Conservation (phyloP, 495 filamentous ascomycete genomes). For the Aspergillus baeticus region DNA sequence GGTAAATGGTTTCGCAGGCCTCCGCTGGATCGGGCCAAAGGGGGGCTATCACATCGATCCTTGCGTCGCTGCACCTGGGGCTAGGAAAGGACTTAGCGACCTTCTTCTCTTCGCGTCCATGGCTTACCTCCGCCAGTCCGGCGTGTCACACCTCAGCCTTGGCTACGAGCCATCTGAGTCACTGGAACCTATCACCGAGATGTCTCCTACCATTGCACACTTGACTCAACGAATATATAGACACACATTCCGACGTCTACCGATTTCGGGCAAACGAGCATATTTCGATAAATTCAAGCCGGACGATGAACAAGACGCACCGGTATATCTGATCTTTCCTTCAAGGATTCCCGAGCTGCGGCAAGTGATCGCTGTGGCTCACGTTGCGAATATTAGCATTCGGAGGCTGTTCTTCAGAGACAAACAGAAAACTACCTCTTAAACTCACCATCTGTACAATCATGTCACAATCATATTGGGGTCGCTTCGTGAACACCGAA, state of each 20-base stretch:
- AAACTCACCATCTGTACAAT: too few relatives aligned
- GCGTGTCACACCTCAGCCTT: slow-evolving; percentile 37
- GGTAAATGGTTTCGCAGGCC: slow-evolving; percentile 39
- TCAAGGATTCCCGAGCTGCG: slow-evolving; percentile 27
- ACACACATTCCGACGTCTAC: slow-evolving; percentile 30
- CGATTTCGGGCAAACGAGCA: slow-evolving; percentile 41
- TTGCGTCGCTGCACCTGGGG: slow-evolving; percentile 35
- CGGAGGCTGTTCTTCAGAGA: slow-evolving; percentile 39
- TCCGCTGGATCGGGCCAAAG: slow-evolving; percentile 33
- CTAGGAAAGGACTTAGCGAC: slow-evolving; percentile 38
- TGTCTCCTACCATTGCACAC: slow-evolving; percentile 19
- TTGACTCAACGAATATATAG: slow-evolving; percentile 31
- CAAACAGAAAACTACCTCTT: neutral
- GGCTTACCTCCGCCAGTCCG: slow-evolving; percentile 30
- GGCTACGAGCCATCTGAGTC: slow-evolving; percentile 38
- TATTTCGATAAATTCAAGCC: slow-evolving; percentile 45
- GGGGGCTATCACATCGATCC: slow-evolving; percentile 46
- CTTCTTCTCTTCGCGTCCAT: slow-evolving; percentile 38
- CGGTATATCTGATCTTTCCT: slow-evolving; percentile 37
- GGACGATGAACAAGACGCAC: slow-evolving; percentile 30
- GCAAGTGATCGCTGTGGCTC: slow-evolving; percentile 37
- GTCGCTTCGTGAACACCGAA: too few relatives aligned
- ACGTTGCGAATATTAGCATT: slow-evolving; percentile 28
- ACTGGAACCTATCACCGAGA: slow-evolving; percentile 31
- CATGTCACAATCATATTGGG: too few relatives aligned